Base-by-base conservation (phyloP, 805 yeast species). In the Ogataea haglerorum region DNA sequence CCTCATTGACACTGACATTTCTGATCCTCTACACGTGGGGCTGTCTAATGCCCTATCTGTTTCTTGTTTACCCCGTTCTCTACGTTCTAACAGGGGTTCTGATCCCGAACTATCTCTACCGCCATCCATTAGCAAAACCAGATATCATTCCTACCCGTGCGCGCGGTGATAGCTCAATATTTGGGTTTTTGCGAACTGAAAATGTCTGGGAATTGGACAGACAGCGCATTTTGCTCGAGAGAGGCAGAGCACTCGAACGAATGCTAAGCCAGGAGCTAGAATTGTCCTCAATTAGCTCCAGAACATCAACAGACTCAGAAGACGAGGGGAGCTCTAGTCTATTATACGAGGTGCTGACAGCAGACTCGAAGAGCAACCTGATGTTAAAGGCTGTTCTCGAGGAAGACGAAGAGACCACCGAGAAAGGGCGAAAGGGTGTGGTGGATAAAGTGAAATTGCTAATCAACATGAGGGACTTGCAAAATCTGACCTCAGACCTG, bases 391-490 rank as follows among this genome's bases (percentile, higher is more conserved):
- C 51, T 1, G 38, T 44, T 9, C 23, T 46, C 19, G 48, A 47
- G n/a, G 46, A 45, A 7, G 52, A 46, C 3, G 39, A 34, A 5
- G 36, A 30, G 2, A 36, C 37, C 0, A 42, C 43, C 5, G 48
- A 41, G 3, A 36, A 33, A 18, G 32, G 50, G 28, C 30, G 45
- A 18, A 30, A 47, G 2, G 48, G 54, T n/a, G 30, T 47, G 26
- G 46, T 40, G n/a, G 32, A 42, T 17, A 50, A 72, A 46, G 57
- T 71, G 47, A 64, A 68, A n/a, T 54, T 76, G 23, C 48, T 76
- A 45, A 70, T 80, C 43, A 85, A 82, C 50, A 70, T 86, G 80
- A 70, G 85, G 42, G 91, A 85, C 54, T 65, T 85, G 19, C 95
- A 87, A 57, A 77, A 78, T 46, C 60, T 78, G 25, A 75, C 86